Evolutionary conservation across 352 stramenopile species (phyloP), one percentile per base, ranked within the genome.

Genomic region (Pythium aquatile): DNA sequence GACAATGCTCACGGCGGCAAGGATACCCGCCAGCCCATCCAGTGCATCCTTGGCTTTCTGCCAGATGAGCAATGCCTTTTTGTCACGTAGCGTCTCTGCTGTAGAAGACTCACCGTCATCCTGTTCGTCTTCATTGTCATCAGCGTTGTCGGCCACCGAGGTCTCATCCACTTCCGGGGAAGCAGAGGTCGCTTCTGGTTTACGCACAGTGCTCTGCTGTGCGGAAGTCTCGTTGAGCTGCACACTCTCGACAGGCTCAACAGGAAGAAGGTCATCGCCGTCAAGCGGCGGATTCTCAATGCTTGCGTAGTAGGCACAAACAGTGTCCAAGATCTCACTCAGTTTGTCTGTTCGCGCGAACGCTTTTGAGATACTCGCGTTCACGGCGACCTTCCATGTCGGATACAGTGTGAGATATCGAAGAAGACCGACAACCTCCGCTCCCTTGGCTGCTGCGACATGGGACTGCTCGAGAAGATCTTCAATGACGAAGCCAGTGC

Each of bases 351-450:
- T 72, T 52, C 82, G 86, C 2, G 69, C 66, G 46, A 96, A 82
- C 1, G 77, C 72, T 26, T 81, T 75, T 16, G 54, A 72, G 17
- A 96, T 58, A 4, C 72, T 82, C 1, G 82, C 79, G 33, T 93
- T 93, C 20, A 94, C 80, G 0, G 87, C 85, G 5, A 90, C 69
- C 66, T 87, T 90, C 87, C 87, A 96, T 10, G 78, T 78, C 7
- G 87, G 85, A 59, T 81, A 93, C 16, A 93, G 64, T 1, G 78
- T 92, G 7, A 96, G 68, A 63, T 92, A 94, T 2, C 87, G 79
- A 28, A 96, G 61, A 8, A 96, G 66, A 33, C 65, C 65, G 1
- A 94, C 68, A 33, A 77, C 78, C 47, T 94, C 87, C 13, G 84
- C 83, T 13, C 79, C 65, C 46, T 91, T 91, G 0, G 78, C 76